Evolutionary conservation across 108 stramenopile species (phyloP).

Genomic region (Mediolabrus comicus): DNA sequence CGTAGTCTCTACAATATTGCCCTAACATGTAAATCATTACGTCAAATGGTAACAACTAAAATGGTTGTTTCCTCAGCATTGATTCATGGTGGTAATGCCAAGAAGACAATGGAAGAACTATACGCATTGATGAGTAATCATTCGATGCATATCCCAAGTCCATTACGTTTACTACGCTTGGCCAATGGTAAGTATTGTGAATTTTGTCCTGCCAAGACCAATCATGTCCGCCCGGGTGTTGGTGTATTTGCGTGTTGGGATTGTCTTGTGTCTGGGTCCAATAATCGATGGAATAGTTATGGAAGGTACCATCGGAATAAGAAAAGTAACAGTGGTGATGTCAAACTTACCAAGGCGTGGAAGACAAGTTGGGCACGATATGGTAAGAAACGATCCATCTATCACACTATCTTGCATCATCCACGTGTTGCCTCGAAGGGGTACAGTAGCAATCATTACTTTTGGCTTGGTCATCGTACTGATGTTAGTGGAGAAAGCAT

Average conservation of each 20-base stretch:
- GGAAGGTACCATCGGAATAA: no score
- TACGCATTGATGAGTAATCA: not conserved
- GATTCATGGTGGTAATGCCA: slow-evolving; percentile 12
- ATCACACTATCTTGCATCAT: slow-evolving; percentile 9
- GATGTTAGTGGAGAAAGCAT: slow-evolving; percentile 9
- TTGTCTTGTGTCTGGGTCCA: not conserved
- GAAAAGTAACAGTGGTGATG: not conserved
- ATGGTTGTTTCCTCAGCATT: slow-evolving; percentile 14
- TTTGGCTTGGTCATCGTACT: not conserved
- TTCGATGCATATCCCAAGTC: slow-evolving; percentile 15
- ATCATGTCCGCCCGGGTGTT: slow-evolving; percentile 12
- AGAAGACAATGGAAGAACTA: slow-evolving; percentile 9
- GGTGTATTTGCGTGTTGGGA: slow-evolving; percentile 28
- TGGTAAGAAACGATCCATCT: not conserved
- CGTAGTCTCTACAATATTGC: slow-evolving; percentile 3
- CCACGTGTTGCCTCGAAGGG: slow-evolving; percentile 7
- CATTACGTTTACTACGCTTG: slow-evolving; percentile 18
- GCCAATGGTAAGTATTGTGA: slow-evolving; percentile 21
- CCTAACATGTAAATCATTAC: slow-evolving; percentile 8
- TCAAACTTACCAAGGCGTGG: slow-evolving; percentile 15
- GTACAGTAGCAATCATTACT: slow-evolving; percentile 3
- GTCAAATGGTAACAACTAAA: not conserved
- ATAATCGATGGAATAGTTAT: not conserved
- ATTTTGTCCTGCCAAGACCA: slow-evolving; percentile 1
- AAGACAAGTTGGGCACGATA: slow-evolving; percentile 6